Conservation (phyloP, 1,284 basidiomycete genomes). For the Nidula niveotomentosa region DNA sequence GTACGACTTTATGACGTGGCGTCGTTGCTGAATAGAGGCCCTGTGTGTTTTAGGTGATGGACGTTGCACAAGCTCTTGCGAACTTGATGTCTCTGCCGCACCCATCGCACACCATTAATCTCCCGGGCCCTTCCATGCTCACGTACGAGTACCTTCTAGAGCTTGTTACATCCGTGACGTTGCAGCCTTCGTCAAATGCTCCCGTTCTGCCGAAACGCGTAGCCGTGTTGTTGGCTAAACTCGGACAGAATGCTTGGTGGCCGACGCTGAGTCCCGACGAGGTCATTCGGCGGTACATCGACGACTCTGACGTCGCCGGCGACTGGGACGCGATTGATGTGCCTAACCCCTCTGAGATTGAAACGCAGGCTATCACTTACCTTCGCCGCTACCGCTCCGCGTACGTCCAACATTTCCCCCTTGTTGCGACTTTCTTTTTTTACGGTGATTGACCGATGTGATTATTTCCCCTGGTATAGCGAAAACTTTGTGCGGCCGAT, state of each 20-base stretch:
- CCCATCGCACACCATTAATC: constrained; percentile 70
- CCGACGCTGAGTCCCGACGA: constrained; percentile 92
- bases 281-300: constrained; percentile 84
- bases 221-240: constrained; percentile 66
- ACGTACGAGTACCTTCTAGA: constrained; percentile 85
- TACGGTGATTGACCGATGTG: neutral
- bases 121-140: constrained; percentile 90
- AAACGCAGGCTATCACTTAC: constrained; percentile 90
- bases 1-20: constrained; percentile 5
- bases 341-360: constrained; percentile 76
- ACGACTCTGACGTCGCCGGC: constrained; percentile 70
- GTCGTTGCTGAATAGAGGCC: neutral
- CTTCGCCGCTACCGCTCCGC: constrained; percentile 87
- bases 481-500: constrained; percentile 55
- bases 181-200: constrained; percentile 66
- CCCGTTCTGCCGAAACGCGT: constrained; percentile 80
- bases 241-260: constrained; percentile 88
- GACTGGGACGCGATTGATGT: constrained; percentile 68
- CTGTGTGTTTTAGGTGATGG: constrained; percentile 64
- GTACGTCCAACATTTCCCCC: constrained; percentile 40
- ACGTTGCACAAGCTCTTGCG: constrained; percentile 91
- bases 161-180: constrained; percentile 81
- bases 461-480: constrained; percentile 26
- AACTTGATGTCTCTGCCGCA: constrained; percentile 72
- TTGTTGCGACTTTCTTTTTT: constrained; percentile 1